phyloP scores from a whole-genome alignment of 1,139 yeast genomes.

The Oligophagozyma castellii region DNA sequence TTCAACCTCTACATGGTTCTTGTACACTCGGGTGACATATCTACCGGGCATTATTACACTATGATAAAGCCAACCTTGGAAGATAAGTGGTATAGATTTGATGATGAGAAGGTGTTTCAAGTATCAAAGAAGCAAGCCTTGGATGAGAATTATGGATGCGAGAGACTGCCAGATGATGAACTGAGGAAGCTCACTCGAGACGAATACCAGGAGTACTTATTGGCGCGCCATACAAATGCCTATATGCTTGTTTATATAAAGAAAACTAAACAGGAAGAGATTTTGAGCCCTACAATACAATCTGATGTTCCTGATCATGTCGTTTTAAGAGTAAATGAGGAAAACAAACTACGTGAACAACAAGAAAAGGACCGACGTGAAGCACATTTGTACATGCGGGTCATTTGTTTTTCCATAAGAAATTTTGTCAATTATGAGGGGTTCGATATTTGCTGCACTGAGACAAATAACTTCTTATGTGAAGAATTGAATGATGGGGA shows the following conservation, averaged over 20 bases:
- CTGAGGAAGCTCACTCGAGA: slow-evolving; percentile 38
- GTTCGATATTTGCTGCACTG: slow-evolving; percentile 63
- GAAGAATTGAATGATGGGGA: slow-evolving; percentile 34
- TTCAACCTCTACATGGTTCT: slow-evolving; percentile 85
- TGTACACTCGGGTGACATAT: slow-evolving; percentile 91
- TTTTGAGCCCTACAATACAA: slow-evolving; percentile 47
- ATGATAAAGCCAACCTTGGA: slow-evolving; percentile 69
- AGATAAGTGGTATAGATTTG: slow-evolving; percentile 79
- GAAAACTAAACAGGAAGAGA: slow-evolving; percentile 40
- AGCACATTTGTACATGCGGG: slow-evolving; percentile 56
- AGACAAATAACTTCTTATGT: slow-evolving; percentile 31
- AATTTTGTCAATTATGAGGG: slow-evolving; percentile 53
- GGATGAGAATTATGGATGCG: slow-evolving; percentile 86
- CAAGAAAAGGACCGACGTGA: slow-evolving; percentile 62
- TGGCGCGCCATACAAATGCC: slow-evolving; percentile 81
- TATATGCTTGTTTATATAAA: slow-evolving; percentile 92
- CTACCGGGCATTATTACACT: slow-evolving; percentile 94
- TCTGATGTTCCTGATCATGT: slow-evolving; percentile 58
- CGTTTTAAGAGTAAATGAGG: slow-evolving; percentile 48
- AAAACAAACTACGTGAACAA: slow-evolving; percentile 40
- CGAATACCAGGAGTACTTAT: slow-evolving; percentile 49
- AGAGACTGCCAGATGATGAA: slow-evolving; percentile 36
- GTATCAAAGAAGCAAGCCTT: slow-evolving; percentile 77
- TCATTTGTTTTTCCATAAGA: slow-evolving; percentile 39
- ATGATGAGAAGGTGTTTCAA: slow-evolving; percentile 86